Evolutionary conservation across 305 asterid genomes (phyloP).

Genomic region (Plantago lanceolata): DNA sequence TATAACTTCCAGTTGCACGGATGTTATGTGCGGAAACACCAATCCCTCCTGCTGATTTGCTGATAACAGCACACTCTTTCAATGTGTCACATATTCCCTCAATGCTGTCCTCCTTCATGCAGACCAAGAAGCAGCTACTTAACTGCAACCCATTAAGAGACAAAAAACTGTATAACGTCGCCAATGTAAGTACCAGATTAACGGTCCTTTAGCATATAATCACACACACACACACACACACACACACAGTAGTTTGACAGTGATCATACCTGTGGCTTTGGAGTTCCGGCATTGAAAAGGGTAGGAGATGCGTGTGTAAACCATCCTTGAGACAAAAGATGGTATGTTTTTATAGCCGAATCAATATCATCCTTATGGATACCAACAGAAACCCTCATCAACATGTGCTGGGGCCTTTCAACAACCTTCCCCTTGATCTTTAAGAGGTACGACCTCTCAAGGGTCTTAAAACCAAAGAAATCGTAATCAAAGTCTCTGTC

Average conservation of each 20-base stretch:
- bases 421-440: constrained; percentile 77
- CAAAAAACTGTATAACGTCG: constrained; percentile 5
- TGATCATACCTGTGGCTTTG: constrained; percentile 74
- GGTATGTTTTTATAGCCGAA: constrained; percentile 69
- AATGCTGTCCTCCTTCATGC: constrained; percentile 97
- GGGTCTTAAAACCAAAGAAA: constrained; percentile 91
- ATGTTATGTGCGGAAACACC: constrained; percentile 89
- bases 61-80: constrained; percentile 93
- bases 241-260: constrained; percentile 16
- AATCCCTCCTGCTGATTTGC: constrained; percentile 98
- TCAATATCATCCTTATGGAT: constrained; percentile 86
- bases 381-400: constrained; percentile 96
- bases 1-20: constrained; percentile 93
- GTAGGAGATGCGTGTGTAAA: constrained; percentile 99
- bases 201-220: no score
- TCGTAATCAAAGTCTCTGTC: constrained; percentile 96
- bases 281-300: constrained; percentile 93
- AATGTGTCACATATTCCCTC: constrained; percentile 95
- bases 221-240: no score
- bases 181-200: background rate
- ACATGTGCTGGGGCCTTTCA: constrained; percentile 97
- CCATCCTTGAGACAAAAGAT: constrained; percentile 91
- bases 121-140: constrained; percentile 91
- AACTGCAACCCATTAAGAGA: constrained; percentile 40
- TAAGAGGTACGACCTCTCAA: constrained; percentile 85